phyloP scores from a whole-genome alignment of 1,284 basidiomycete species.

The Afroboletus lepidellus region DNA sequence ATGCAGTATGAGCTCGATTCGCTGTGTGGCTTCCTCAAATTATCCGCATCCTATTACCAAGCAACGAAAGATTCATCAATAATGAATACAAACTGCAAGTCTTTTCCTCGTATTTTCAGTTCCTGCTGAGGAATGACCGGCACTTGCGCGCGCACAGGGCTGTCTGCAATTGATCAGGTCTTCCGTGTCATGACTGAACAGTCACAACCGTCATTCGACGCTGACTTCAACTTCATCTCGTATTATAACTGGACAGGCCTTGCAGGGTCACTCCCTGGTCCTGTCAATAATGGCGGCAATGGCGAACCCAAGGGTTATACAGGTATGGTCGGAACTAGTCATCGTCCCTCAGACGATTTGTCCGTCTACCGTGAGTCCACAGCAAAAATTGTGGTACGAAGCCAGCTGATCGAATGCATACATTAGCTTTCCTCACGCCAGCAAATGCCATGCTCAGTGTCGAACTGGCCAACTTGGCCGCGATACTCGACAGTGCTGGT shows the following conservation, averaged over 20 bases:
- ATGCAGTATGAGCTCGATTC: constrained; percentile 73
- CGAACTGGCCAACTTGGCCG: constrained; percentile 60
- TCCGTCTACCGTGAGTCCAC: constrained; percentile 55
- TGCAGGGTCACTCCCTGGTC: constrained; percentile 53
- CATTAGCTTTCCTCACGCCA: constrained; percentile 65
- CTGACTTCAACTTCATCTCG: constrained; percentile 67
- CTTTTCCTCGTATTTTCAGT: too few relatives aligned
- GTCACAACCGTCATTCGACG: constrained; percentile 68
- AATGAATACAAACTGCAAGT: constrained; percentile 65
- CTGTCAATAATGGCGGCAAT: constrained; percentile 64
- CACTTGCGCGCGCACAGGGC: constrained; percentile 44
- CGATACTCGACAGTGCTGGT: constrained; percentile 52
- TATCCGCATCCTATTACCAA: constrained; percentile 70
- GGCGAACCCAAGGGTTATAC: constrained; percentile 68
- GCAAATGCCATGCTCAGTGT: constrained; percentile 82
- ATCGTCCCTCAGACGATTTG: constrained; percentile 74
- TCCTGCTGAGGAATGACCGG: not conserved
- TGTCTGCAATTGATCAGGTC: constrained; percentile 65
- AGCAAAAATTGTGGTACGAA: not conserved
- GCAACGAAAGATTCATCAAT: constrained; percentile 68
- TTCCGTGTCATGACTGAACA: constrained; percentile 76
- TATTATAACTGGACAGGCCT: constrained; percentile 80
- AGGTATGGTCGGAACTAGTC: constrained; percentile 69
- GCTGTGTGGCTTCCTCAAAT: constrained; percentile 71
- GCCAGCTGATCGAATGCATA: constrained; percentile 2